These are phyloP conservation scores for Harrya chromipes DNA, from an alignment of 768 basidiomycete species.

Conservation along the genomic window DNA sequence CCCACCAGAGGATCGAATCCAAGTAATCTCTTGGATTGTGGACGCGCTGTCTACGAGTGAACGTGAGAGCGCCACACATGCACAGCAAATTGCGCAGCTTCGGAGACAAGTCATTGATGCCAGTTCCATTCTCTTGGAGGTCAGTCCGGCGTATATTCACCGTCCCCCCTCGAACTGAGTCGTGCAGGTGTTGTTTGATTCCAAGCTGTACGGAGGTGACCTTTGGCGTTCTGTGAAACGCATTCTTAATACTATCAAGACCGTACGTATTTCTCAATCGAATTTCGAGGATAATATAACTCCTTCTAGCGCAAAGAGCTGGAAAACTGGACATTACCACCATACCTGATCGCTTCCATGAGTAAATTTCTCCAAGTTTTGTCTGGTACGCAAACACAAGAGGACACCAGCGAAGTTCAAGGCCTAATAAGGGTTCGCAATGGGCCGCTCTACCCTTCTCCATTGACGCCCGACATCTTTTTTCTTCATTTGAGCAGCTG, in stretches of 20 bases:
- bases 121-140: constrained; percentile 44
- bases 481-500: constrained; percentile 45
- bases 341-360: constrained; percentile 37
- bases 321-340: constrained; percentile 42
- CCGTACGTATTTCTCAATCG: constrained; percentile 21
- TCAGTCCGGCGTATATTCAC: constrained; percentile 24
- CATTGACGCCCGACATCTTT: constrained; percentile 38
- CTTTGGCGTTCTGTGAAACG: constrained; percentile 25
- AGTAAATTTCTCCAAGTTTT: constrained; percentile 28
- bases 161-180: constrained; percentile 4
- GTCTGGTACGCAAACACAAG: constrained; percentile 22
- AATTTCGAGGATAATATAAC: constrained; percentile 22
- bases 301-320: constrained; percentile 40
- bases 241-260: constrained; percentile 21
- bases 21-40: constrained; percentile 46
- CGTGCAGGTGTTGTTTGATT: constrained; percentile 18
- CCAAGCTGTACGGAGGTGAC: constrained; percentile 21
- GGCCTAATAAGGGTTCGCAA: constrained; percentile 56
- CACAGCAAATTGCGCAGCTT: constrained; percentile 33
- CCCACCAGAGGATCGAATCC: constrained; percentile 39
- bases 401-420: constrained; percentile 33
- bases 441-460: constrained; percentile 38
- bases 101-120: constrained; percentile 51
- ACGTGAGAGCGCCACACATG: constrained; percentile 21
- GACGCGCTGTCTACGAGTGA: constrained; percentile 42